These are phyloP conservation scores for Gamarada debralockiae DNA, from an alignment of 495 filamentous ascomycete genomes.

Conservation along the genomic window DNA sequence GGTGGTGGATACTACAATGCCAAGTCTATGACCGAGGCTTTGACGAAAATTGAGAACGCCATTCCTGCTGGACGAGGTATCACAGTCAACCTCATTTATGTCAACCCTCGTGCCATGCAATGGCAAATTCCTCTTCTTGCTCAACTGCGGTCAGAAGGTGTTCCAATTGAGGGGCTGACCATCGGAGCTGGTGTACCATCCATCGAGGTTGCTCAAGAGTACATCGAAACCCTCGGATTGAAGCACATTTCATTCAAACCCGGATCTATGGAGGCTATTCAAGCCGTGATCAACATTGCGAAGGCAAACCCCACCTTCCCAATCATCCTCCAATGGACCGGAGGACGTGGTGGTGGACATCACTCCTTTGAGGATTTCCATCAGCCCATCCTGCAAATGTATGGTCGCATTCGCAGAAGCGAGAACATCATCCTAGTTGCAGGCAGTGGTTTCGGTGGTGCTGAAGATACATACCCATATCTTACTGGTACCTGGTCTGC, in stretches of 20 bases:
- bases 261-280: conserved; percentile 83
- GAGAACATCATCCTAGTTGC: conserved; percentile 85
- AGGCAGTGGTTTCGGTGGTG: conserved; percentile 87
- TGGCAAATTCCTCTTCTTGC: conserved; percentile 96
- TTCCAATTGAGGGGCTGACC: conserved; percentile 90
- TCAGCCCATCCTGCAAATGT: conserved; percentile 88
- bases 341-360: conserved; percentile 89
- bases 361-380: conserved; percentile 97
- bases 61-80: conserved; percentile 92
- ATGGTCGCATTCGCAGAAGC: conserved; percentile 74
- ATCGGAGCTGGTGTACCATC: conserved; percentile 94
- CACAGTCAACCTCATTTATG: conserved; percentile 92
- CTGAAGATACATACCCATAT: conserved; percentile 91
- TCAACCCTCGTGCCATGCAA: conserved; percentile 91
- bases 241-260: conserved; percentile 97
- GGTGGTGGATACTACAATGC: conserved; percentile 93
- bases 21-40: conserved; percentile 81
- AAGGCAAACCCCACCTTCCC: conserved; percentile 88
- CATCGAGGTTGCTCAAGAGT: conserved; percentile 90
- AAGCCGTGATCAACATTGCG: conserved; percentile 87
- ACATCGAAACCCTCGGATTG: conserved; percentile 88
- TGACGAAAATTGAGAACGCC: conserved; percentile 82
- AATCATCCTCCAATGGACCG: conserved; percentile 91
- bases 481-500: conserved; percentile 84
- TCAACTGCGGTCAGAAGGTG: conserved; percentile 77